Evolutionary conservation across 257 asterid species (phyloP), one percentile per base, ranked within the genome.

Genomic region (Cynanchum wilfordii): DNA sequence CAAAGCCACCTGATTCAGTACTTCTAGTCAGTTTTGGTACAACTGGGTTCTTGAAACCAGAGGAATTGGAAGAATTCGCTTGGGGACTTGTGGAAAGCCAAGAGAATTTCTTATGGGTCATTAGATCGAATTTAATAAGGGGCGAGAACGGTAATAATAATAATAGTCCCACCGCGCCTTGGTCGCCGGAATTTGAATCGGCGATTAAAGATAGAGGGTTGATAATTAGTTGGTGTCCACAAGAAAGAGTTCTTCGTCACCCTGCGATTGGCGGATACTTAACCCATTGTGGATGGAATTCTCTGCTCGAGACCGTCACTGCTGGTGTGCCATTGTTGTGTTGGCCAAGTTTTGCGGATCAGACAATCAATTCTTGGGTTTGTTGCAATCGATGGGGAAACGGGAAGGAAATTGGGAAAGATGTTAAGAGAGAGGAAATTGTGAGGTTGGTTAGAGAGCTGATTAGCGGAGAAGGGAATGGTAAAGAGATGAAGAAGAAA

Each of bases 271-370:
- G 83, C 29, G 81, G 83, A 12, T 73, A 79, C n/a, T 73, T 79
- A 22, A 76, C 79, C 0, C 83, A 82, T 2, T 65, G 77, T 7
- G 79, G 82, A 2, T 77, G 82, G 84, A 80, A 77, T 55, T 80
- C 81, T 1, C 24, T 49, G 29, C n/a, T 79, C 0, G 78, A 82
- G 16, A 82, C 81, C 19, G 24, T 76, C 8, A 65, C 60, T 5
- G 38, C 13, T 36, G 83, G 86, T 2, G 79, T 82, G 70, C 86
- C 86, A 5, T 45, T 76, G 70, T 25, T 82, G 19, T 76, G 83
- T 33, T 82, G 86, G 79, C 82, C 86, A 0, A 62, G 66, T 44
- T 73, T 70, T 25, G 69, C 78, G 0, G 80, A 76, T 7, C 84
- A 82, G 66, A 40, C 30, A 15, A 79, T 81, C 1, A 79, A 82